These are phyloP conservation scores for Juglanconis juglandina DNA, from an alignment of 2,329 filamentous ascomycete genomes.

Conservation along the genomic window DNA sequence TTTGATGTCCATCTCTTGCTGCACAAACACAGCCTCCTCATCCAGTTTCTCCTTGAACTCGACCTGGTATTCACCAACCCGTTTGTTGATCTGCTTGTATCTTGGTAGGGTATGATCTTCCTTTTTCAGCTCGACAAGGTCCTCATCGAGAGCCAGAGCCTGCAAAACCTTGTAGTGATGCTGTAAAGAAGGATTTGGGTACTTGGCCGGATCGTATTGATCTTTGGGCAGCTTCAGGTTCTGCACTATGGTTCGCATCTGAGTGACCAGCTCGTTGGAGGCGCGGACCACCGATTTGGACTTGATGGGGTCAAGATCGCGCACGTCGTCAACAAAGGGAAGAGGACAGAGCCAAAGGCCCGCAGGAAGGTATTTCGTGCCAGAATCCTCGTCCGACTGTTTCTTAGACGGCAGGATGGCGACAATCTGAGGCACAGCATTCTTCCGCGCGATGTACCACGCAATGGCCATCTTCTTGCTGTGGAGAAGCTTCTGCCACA, in stretches of 20 bases:
- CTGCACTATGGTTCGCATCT: conserved; percentile 78
- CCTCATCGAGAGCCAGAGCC: conserved; percentile 85
- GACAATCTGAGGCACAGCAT: conserved; percentile 74
- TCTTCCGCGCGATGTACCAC: conserved; percentile 83
- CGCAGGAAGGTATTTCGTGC: conserved; percentile 69
- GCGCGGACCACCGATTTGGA: conserved; percentile 42
- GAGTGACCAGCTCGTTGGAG: conserved; percentile 70
- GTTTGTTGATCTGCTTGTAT: conserved; percentile 84
- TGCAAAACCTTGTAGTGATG: conserved; percentile 98
- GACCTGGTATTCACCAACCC: conserved; percentile 73
- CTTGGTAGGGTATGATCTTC: conserved; percentile 80
- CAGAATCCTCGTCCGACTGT: conserved; percentile 59
- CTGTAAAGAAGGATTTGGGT: conserved; percentile 88
- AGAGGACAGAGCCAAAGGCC: conserved; percentile 87
- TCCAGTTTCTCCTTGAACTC: conserved; percentile 73
- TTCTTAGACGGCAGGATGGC: conserved; percentile 76
- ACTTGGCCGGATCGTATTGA: conserved; percentile 78
- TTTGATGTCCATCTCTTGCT: conserved; percentile 44
- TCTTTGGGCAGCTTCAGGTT: conserved; percentile 86
- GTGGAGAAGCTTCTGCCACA: conserved; percentile 81
- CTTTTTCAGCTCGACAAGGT: conserved; percentile 66
- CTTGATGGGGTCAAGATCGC: conserved; percentile 63
- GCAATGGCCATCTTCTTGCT: conserved; percentile 79
- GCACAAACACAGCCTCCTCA: conserved; percentile 41
- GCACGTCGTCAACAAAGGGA: conserved; percentile 85